Base-by-base conservation (phyloP, 805 yeast genomes). In the Yarrowia sp. region DNA sequence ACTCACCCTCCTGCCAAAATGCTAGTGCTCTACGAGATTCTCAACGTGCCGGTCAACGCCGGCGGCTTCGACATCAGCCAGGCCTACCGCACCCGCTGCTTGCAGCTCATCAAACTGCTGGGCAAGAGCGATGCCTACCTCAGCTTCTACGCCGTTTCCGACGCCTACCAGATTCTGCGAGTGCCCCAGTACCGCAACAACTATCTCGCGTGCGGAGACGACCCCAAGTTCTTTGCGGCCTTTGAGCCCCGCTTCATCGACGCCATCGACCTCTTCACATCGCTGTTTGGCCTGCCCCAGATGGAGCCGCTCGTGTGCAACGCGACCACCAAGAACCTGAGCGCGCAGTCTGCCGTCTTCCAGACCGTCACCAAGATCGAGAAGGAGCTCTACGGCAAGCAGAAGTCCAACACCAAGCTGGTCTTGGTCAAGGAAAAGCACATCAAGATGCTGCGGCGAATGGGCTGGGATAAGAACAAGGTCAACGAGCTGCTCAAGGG, bases 91-190 rank as follows among this genome's bases (percentile, higher is more conserved):
- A 55, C 61, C 1, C 36, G 47, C 13, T 38, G 61, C 21, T 18
- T 55, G n/a, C 61, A 55, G 18, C 61, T 55, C 38, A 29, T 55
- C 61, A 55, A 39, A n/a, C 38, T 38, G 10, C 61, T 55, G n/a
- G 33, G 42, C 42, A 55, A 55, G 21, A 55, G 38, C 38, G 61
- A 55, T n/a, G 47, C 47, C 27, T 55, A 55, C 41, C 47, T 55
- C 3, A 55, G 61, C 21, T 55, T 55, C 36, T 55, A 55, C 29
- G 61, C 61, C 12, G 61, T 55, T 4, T 38, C 47, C 25, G 61
- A 55, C 38, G 61, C 61, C 36, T 55, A 55, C 29, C 61, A 55
- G 29, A 55, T 55, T 38, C 16, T 55, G 25, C 33, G 61, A 21
- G 47, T 55, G 7, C 61, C 61, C 12, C 47, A 38, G 38, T 39